phyloP scores from a whole-genome alignment of 495 filamentous ascomycete genomes.

The Sporormia fimetaria region DNA sequence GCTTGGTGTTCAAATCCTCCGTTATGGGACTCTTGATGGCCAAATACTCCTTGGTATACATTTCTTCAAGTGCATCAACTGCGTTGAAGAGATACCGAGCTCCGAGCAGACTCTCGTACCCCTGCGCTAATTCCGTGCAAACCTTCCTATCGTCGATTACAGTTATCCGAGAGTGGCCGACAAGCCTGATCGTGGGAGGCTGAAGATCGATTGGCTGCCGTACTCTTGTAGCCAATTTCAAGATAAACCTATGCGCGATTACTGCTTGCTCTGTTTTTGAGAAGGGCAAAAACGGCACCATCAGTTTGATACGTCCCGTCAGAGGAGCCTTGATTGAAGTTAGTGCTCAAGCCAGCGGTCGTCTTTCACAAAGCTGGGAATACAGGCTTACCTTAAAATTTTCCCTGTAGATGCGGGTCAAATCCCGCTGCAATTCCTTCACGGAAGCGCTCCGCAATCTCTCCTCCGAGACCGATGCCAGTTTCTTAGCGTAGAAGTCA shows the following conservation, averaged over 20 bases:
- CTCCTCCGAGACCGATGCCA: background rate
- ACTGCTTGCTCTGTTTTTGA: conserved; percentile 34
- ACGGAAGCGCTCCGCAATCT: background rate
- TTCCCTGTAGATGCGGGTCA: conserved; percentile 32
- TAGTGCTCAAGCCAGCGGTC: background rate
- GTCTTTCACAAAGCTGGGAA: background rate
- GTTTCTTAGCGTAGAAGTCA: conserved; percentile 2
- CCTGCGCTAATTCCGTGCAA: background rate
- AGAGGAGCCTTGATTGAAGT: conserved; percentile 28
- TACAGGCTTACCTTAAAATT: conserved; percentile 6
- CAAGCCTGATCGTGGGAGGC: background rate
- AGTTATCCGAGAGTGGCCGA: conserved; percentile 2
- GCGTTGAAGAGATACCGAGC: conserved; percentile 3
- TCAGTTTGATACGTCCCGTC: conserved; percentile 34
- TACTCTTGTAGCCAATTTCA: conserved; percentile 30
- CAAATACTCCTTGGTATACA: background rate
- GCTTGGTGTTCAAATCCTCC: conserved; percentile 1
- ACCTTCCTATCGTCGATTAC: conserved; percentile 2
- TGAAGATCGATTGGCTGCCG: conserved; percentile 27
- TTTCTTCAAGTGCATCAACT: background rate
- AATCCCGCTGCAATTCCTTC: conserved; percentile 32
- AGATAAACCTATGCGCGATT: conserved; percentile 38
- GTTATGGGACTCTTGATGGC: background rate
- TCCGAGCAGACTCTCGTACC: background rate
- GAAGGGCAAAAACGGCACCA: conserved; percentile 42